phyloP scores from a whole-genome alignment of 1,284 basidiomycete species.

The Schizopora paradoxa region DNA sequence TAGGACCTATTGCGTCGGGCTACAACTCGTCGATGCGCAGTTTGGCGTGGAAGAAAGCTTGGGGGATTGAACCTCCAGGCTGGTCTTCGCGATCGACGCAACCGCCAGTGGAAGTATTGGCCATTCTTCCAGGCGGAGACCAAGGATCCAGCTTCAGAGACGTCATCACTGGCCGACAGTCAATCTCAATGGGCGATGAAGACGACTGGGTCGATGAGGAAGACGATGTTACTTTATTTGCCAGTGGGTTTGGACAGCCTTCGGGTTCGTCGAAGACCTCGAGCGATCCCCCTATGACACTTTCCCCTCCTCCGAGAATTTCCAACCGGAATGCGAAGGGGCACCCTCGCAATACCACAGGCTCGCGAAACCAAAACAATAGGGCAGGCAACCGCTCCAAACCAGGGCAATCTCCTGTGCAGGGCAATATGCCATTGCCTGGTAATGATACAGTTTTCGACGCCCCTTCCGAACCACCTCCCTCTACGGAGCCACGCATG shows the following conservation, averaged over 20 bases:
- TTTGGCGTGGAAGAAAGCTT: slow-evolving; percentile 83
- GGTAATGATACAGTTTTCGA: slow-evolving; percentile 42
- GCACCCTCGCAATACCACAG: slow-evolving; percentile 1
- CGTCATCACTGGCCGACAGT: slow-evolving; percentile 65
- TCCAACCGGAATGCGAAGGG: slow-evolving; percentile 11
- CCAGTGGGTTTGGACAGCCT: slow-evolving; percentile 71
- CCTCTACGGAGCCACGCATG: slow-evolving; percentile 36
- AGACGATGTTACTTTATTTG: slow-evolving; percentile 69
- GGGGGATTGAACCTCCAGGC: slow-evolving; percentile 78
- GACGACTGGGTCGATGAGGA: slow-evolving; percentile 79
- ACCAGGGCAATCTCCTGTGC: slow-evolving; percentile 52
- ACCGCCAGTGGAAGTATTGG: slow-evolving; percentile 66
- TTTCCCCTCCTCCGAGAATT: slow-evolving; percentile 19
- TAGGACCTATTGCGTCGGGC: slow-evolving; percentile 41
- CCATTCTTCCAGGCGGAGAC: slow-evolving; percentile 54
- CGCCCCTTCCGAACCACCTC: slow-evolving; percentile 21
- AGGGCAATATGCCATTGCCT: slow-evolving; percentile 52
- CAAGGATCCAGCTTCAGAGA: slow-evolving; percentile 52
- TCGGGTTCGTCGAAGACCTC: slow-evolving; percentile 28
- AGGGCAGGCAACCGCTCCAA: slow-evolving; percentile 27
- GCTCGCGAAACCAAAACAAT: not conserved
- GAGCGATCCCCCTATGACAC: slow-evolving; percentile 30
- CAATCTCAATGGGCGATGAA: slow-evolving; percentile 58
- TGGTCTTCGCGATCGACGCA: slow-evolving; percentile 71
- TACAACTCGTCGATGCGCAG: slow-evolving; percentile 41